Evolutionary conservation across 306 rosid genomes (phyloP).

Genomic region (Alnus rubra): DNA sequence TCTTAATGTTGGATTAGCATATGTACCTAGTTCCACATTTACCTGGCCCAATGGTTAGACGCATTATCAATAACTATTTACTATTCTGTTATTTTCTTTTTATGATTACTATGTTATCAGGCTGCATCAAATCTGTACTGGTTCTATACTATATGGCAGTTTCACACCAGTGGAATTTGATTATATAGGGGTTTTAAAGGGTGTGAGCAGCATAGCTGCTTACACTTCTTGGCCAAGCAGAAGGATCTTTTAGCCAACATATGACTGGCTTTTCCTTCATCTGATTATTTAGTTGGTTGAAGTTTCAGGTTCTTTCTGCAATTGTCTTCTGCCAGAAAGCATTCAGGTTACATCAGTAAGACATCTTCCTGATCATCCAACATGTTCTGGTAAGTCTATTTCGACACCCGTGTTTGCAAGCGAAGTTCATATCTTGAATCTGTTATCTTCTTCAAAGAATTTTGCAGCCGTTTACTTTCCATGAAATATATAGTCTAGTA

Average conservation of each 20-base stretch:
- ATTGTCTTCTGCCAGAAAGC: constrained; percentile 91
- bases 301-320: constrained; percentile 90
- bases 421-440: constrained; percentile 12
- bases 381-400: constrained; percentile 61
- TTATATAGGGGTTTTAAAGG: constrained; percentile 14
- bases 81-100: background rate
- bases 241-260: background rate
- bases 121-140: constrained; percentile 1
- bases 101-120: background rate
- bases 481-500: constrained; percentile 10
- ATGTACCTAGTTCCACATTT: background rate
- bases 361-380: constrained; percentile 73
- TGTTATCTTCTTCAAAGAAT: constrained; percentile 12
- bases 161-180: constrained; percentile 19
- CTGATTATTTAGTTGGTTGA: constrained; percentile 41
- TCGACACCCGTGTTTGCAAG: background rate
- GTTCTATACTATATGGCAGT: constrained; percentile 9
- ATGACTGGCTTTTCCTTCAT: constrained; percentile 32
- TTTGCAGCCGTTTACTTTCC: constrained; percentile 17
- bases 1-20: background rate
- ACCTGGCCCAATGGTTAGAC: background rate
- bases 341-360: constrained; percentile 76
- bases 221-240: background rate
- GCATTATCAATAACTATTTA: background rate
- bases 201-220: constrained; percentile 13